Conservation (phyloP, 495 filamentous ascomycete genomes). For the Trichodelitschia bisporula region DNA sequence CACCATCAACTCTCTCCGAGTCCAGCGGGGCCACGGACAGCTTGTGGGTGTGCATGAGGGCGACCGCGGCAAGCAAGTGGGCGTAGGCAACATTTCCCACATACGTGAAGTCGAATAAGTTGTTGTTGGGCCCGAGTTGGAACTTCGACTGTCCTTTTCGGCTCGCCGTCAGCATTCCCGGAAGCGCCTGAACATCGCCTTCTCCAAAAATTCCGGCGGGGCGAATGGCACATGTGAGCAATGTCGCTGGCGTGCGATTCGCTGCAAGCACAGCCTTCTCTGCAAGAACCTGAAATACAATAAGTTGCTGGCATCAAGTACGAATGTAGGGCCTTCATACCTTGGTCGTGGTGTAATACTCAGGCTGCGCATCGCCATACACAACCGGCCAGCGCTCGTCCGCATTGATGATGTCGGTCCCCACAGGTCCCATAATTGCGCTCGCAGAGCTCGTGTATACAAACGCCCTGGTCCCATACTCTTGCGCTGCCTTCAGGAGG, state of each 20-base stretch:
- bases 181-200: conserved; percentile 25
- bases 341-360: conserved; percentile 53
- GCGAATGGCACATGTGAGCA: conserved; percentile 54
- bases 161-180: conserved; percentile 34
- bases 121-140: conserved; percentile 73
- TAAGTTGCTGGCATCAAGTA: neutral
- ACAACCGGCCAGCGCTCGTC: conserved; percentile 73
- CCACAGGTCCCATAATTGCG: conserved; percentile 45
- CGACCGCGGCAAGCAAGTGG: conserved; percentile 44
- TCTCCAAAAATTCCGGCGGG: conserved; percentile 83
- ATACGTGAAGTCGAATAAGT: conserved; percentile 71
- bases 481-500: conserved; percentile 49
- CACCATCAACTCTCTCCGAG: conserved; percentile 66
- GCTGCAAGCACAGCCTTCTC: conserved; percentile 65
- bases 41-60: conserved; percentile 35
- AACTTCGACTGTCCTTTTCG: conserved; percentile 42
- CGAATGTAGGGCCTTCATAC: conserved; percentile 5
- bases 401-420: conserved; percentile 62
- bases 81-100: conserved; percentile 56
- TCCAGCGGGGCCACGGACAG: conserved; percentile 35
- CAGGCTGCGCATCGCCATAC: conserved; percentile 39
- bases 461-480: conserved; percentile 58
- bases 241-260: conserved; percentile 42
- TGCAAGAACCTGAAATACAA: conserved; percentile 42
- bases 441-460: conserved; percentile 88